Evolutionary conservation across 192 early-diverging fungal genomes (phyloP).

Genomic region (Cladochytrium replicatum): DNA sequence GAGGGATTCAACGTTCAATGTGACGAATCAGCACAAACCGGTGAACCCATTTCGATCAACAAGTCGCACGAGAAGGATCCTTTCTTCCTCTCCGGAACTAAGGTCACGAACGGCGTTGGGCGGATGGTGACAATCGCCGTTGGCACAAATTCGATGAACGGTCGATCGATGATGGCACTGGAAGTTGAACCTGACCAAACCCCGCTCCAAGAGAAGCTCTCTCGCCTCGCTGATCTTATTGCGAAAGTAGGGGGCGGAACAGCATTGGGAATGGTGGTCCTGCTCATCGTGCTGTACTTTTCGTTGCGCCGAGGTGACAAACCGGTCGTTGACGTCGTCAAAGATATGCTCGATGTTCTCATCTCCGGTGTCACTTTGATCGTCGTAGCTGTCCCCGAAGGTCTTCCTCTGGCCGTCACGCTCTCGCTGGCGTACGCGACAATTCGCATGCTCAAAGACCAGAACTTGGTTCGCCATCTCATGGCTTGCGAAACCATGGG

Average conservation of each 20-base stretch:
- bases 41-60: conserved; percentile 68
- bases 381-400: conserved; percentile 97
- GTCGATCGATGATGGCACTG: conserved; percentile 69
- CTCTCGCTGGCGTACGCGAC: conserved; percentile 92
- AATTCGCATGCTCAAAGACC: conserved; percentile 90
- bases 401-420: conserved; percentile 94
- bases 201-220: conserved; percentile 73
- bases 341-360: too few species aligned
- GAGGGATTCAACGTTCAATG: conserved; percentile 62
- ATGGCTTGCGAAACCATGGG: conserved; percentile 98
- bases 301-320: too few species aligned
- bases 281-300: conserved; percentile 80
- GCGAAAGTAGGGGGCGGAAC: conserved; percentile 75
- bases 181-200: conserved; percentile 62
- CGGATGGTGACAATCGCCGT: conserved; percentile 69
- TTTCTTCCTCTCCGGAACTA: conserved; percentile 74
- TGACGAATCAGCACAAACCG: conserved; percentile 74
- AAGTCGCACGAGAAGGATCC: conserved; percentile 52
- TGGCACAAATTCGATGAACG: conserved; percentile 68
- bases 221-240: conserved; percentile 66
- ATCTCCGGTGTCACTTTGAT: conserved; percentile 89
- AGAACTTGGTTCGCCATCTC: conserved; percentile 91
- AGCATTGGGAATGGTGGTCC: conserved; percentile 76
- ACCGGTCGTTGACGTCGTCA: too few species aligned
- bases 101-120: conserved; percentile 72